Conservation (phyloP, 306 rosid genomes). For the Hippophae rhamnoides region DNA sequence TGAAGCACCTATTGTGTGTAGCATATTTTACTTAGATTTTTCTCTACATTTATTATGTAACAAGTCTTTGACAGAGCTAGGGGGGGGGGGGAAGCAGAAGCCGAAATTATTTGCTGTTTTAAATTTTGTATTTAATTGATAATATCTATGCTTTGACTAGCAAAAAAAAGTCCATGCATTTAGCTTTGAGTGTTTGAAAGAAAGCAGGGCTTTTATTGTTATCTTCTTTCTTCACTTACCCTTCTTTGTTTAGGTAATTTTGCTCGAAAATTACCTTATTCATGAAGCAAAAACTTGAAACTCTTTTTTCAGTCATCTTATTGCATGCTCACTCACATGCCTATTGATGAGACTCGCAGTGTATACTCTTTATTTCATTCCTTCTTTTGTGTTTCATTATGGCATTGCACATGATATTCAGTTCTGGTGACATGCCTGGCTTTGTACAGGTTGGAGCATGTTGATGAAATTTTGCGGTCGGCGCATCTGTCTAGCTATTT, state of each 20-base stretch:
- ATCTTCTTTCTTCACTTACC: background rate
- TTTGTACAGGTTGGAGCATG: constrained; percentile 64
- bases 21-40: constrained; percentile 2
- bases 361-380: background rate
- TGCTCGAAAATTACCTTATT: background rate
- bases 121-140: background rate
- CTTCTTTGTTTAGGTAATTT: too few relatives aligned
- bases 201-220: background rate
- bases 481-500: constrained; percentile 76
- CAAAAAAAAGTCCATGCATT: too few relatives aligned
- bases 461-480: constrained; percentile 71
- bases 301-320: background rate
- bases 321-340: background rate
- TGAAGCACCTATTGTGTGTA: constrained; percentile 1
- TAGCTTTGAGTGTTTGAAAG: background rate
- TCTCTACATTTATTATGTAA: constrained; percentile 6
- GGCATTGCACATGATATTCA: background rate
- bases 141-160: background rate
- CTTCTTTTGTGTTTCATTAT: background rate
- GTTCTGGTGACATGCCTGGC: background rate
- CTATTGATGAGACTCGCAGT: background rate
- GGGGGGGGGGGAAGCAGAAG: too few relatives aligned
- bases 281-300: background rate
- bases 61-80: background rate
- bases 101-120: background rate